Conservation (phyloP, 2,329 filamentous ascomycete species). For the Ophiocordyceps camponoti-rufipedis region DNA sequence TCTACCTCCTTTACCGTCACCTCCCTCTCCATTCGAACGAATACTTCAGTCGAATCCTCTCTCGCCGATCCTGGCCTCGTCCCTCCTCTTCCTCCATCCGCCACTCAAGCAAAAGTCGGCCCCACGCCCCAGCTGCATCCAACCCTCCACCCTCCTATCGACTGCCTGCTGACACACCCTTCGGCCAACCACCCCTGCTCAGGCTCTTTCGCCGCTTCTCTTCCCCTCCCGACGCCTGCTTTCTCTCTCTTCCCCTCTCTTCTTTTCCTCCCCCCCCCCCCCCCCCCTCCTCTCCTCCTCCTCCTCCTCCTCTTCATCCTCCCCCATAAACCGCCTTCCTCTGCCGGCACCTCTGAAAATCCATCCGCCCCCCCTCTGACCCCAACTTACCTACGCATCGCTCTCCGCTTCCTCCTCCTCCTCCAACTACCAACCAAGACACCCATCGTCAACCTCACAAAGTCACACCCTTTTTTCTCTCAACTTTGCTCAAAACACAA, state of each 20-base stretch:
- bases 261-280: neutral
- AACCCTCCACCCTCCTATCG: neutral
- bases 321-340: neutral
- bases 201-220: constrained; percentile 1
- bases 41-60: no score
- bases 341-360: neutral
- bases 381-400: neutral
- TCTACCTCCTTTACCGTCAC: no score
- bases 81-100: no score
- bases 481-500: neutral
- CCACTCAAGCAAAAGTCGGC: no score
- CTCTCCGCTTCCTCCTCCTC: neutral
- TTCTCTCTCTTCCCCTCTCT: constrained; percentile 4
- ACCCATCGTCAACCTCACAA: neutral
- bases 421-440: neutral
- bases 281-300: neutral
- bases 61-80: no score
- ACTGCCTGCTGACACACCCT: neutral
- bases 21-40: no score
- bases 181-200: neutral
- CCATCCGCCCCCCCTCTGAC: neutral
- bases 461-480: neutral
- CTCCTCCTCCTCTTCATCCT: neutral
- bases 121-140: no score
- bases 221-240: constrained; percentile 6